A percentile compares a stretch with the other conserved stretches of the same genome.
phyloP scores from a whole-genome alignment of 768 basidiomycete genomes.

The Hortiboletus flavorubellus region DNA sequence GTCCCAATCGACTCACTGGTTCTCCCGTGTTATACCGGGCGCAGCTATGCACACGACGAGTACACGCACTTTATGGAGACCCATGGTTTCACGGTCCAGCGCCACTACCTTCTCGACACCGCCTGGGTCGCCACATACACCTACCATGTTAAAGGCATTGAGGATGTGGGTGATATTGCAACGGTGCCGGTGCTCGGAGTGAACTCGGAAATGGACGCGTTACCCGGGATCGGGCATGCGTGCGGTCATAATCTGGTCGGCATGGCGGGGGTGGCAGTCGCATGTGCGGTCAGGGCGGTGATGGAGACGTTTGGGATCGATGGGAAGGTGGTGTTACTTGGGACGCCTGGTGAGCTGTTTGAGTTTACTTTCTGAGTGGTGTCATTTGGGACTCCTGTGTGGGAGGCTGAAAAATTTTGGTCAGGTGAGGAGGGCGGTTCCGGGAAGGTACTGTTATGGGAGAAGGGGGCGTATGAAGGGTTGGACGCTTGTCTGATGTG shows the following conservation, averaged over 20 bases:
- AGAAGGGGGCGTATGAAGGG: slow-evolving; percentile 68
- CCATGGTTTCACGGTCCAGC: slow-evolving; percentile 62
- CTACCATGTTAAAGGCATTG: slow-evolving; percentile 28
- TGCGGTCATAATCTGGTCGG: slow-evolving; percentile 85
- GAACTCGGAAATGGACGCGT: slow-evolving; percentile 78
- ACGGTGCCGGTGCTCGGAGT: slow-evolving; percentile 49
- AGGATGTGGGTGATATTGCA: too few relatives aligned
- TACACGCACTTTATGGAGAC: slow-evolving; percentile 64
- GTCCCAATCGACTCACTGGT: too few relatives aligned
- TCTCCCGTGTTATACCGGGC: too few relatives aligned
- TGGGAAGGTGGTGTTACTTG: slow-evolving; percentile 67
- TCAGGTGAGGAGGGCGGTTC: slow-evolving; percentile 54
- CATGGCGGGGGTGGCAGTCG: slow-evolving; percentile 67
- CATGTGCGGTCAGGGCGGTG: slow-evolving; percentile 60
- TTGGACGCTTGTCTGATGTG: slow-evolving; percentile 78
- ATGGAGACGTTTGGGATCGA: slow-evolving; percentile 58
- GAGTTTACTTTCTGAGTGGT: too few relatives aligned
- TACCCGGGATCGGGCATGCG: slow-evolving; percentile 59
- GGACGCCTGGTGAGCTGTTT: slow-evolving; percentile 61
- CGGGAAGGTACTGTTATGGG: slow-evolving; percentile 68
- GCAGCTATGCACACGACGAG: slow-evolving; percentile 59
- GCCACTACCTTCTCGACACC: slow-evolving; percentile 61
- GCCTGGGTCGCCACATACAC: slow-evolving; percentile 72
- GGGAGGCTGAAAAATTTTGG: too few relatives aligned
- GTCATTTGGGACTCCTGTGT: too few relatives aligned